Evolutionary conservation across 768 basidiomycete species (phyloP), one percentile per base, ranked within the genome.

Genomic region (Paxillus involutus): DNA sequence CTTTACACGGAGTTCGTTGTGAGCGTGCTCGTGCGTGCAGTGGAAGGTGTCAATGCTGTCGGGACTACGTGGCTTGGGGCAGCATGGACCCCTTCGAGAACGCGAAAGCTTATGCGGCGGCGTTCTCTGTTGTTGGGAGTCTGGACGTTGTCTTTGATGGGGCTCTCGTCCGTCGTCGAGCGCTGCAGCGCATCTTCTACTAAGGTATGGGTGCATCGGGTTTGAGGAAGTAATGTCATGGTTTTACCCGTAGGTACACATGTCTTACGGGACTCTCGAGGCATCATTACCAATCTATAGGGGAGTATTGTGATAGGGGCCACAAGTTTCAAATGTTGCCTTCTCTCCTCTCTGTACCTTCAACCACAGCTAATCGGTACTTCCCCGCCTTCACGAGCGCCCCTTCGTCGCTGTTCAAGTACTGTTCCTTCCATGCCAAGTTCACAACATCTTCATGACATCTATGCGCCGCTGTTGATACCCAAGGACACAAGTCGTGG

Each of bases 1-100:
- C 67, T 86, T 42, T 93, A 94, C 60, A 66, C 75, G 1, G 84
- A 80, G 0, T 77, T 94, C 10, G 78, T 88, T 0, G 70, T 71
- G 1, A 75, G 79, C 21, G 79, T 81, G 0, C 73, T 77, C 0
- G 61, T 86, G 45, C 93, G 94, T 64, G 74, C 79, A 3, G 76
- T 76, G 3, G 85, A 90, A 55, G 92, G 91, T 0, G 59, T 72
- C 43, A 70, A 73, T 6, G 57, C 88, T 16, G 65, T 90, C 13
- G 78, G 77, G 71, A 77, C 77, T 19, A 78, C 74, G 1, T 83
- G 80, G 42, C 53, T 67, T 21, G 69, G 62, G 44, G 46, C 50
- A 29, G 47, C 46, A 42, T 41, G 49, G 47, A 57, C 58, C 26
- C 47, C 62, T 42, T 51, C 55, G 12, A 51, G 47, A 51, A 65